Evolutionary conservation across 2,329 filamentous ascomycete species (phyloP), one percentile per base, ranked within the genome.

Genomic region (Paecilomyces dactylethromorphus): DNA sequence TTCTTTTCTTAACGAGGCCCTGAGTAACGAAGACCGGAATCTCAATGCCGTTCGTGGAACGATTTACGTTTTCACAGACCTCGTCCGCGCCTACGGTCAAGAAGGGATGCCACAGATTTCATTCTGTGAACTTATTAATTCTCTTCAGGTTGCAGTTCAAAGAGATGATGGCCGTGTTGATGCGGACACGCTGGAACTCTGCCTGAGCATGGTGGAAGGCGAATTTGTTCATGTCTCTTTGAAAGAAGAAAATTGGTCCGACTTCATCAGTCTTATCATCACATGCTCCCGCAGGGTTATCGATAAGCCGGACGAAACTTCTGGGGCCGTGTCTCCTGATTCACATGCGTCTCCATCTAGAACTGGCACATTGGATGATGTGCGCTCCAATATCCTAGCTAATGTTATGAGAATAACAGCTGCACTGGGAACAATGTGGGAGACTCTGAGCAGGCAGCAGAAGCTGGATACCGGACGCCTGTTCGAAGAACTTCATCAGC

Each of bases 151-250:
- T 35, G 71, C 74, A 45, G 62, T 70, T 1, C 64, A 68, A 55
- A 75, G 70, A 52, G 69, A 76, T 29, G 74, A 76, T 57, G 68
- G 69, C 22, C 70, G 72, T 15, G 65, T 77, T 24, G 70, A 77
- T 55, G 70, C 74, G 1, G 75, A 76, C 59, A 68, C 76, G 29
- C 58, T 77, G 57, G 74, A 78, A 57, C 61, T 78, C 55, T 76
- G 73, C 62, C 59, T 76, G 29, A 76, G 70, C 59, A 68, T 72
- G 45, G 57, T 78, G 49, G 74, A 76, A 56, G 73, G 75, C 10
- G 74, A 75, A 24, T 76, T 69, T 57, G 57, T 66, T 29, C 60
- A 63, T 13, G 61, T 72, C 33, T 68, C 70, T 31, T 57, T 77
- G 58, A 55, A 65, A n/a, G 66, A 68, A 32, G 61, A 59, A 35